A percentile compares a stretch with the other conserved stretches of the same genome.
Conservation (phyloP, 2,329 filamentous ascomycete genomes). For the Alternaria metachromatica region DNA sequence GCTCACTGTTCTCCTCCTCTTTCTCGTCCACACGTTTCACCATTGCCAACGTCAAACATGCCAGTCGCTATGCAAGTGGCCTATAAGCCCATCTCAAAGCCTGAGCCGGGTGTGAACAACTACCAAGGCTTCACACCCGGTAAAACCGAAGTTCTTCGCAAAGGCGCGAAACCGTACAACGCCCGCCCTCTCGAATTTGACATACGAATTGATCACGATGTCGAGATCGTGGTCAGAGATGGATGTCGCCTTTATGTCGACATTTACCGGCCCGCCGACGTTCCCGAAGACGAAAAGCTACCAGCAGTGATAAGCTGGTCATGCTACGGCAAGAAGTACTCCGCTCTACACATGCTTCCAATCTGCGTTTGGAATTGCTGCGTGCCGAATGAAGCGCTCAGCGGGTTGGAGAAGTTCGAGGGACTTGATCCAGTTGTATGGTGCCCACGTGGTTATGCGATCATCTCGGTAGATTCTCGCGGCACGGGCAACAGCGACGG, state of each 20-base stretch:
- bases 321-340: slow-evolving; percentile 56
- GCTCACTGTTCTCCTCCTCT: not conserved
- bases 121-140: slow-evolving; percentile 51
- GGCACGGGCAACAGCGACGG: slow-evolving; percentile 47
- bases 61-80: slow-evolving; percentile 39
- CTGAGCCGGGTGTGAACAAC: slow-evolving; percentile 50
- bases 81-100: slow-evolving; percentile 41
- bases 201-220: slow-evolving; percentile 56
- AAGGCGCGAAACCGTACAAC: slow-evolving; percentile 49
- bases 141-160: slow-evolving; percentile 49
- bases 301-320: slow-evolving; percentile 56
- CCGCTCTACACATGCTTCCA: slow-evolving; percentile 48
- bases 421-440: slow-evolving; percentile 51
- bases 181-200: slow-evolving; percentile 45
- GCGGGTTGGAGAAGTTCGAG: slow-evolving; percentile 53
- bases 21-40: not conserved
- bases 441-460: slow-evolving; percentile 43
- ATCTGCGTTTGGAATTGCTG: slow-evolving; percentile 52
- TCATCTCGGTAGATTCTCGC: slow-evolving; percentile 43
- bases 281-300: slow-evolving; percentile 38
- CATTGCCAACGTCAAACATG: slow-evolving; percentile 27
- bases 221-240: slow-evolving; percentile 53
- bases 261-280: slow-evolving; percentile 52
- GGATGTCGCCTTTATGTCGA: slow-evolving; percentile 54
- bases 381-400: slow-evolving; percentile 33